Conservation (phyloP, 1,139 yeast genomes). For the Geotrichum europaeum region DNA sequence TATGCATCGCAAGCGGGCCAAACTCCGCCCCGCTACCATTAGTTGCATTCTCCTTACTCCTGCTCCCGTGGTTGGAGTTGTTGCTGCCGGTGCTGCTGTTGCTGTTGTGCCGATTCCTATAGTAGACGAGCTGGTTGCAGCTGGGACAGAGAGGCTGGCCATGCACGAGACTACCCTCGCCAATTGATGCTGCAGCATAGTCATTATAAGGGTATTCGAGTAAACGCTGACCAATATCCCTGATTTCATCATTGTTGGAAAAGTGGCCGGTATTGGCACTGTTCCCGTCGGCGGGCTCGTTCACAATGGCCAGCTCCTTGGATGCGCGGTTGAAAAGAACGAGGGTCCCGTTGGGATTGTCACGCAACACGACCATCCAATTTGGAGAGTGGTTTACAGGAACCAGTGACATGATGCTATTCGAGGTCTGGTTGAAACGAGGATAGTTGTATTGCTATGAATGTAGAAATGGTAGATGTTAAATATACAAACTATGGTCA, state of each 20-base stretch:
- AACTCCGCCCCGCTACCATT: background rate
- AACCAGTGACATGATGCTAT: background rate
- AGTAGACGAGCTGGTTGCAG: background rate
- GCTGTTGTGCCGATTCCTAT: background rate
- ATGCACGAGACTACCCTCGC: background rate
- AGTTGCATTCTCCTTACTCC: background rate
- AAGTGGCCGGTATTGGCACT: background rate
- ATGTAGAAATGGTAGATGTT: background rate
- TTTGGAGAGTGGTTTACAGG: background rate
- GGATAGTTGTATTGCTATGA: background rate
- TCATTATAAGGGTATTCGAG: background rate
- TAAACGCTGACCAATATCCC: background rate
- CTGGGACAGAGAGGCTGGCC: background rate
- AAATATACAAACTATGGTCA: background rate
- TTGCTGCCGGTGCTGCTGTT: background rate
- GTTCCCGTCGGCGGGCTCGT: slow-evolving; percentile 21
- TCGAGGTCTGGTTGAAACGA: background rate
- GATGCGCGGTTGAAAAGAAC: slow-evolving; percentile 32
- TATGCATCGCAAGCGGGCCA: background rate
- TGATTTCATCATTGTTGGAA: background rate
- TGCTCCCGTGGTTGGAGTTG: background rate
- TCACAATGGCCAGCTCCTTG: slow-evolving; percentile 29
- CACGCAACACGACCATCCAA: slow-evolving; percentile 13
- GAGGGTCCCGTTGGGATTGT: slow-evolving; percentile 30
- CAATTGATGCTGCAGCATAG: background rate